These are phyloP conservation scores for Colletotrichum destructivum DNA, from an alignment of 2,329 filamentous ascomycete genomes.

Conservation along the genomic window DNA sequence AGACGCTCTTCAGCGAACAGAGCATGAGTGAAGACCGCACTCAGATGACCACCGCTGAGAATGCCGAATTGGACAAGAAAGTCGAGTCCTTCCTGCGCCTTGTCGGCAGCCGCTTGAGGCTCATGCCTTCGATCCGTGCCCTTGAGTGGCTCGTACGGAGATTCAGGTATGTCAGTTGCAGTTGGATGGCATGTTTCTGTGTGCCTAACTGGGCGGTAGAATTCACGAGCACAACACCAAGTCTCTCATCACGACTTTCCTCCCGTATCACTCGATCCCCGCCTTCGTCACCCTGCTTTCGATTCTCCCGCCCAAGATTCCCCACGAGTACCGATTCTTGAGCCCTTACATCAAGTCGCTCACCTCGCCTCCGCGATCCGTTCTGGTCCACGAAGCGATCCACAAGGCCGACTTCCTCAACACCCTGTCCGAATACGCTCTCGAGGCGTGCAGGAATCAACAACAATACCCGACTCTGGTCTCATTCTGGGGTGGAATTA, in stretches of 20 bases:
- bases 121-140: slow-evolving; percentile 91
- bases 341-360: slow-evolving; percentile 87
- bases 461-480: slow-evolving; percentile 84
- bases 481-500: slow-evolving; percentile 92
- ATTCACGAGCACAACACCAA: slow-evolving; percentile 93
- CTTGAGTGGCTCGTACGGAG: slow-evolving; percentile 95
- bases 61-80: slow-evolving; percentile 82
- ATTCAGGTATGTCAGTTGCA: slow-evolving; percentile 77
- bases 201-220: slow-evolving; percentile 60
- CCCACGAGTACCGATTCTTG: slow-evolving; percentile 85
- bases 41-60: slow-evolving; percentile 86
- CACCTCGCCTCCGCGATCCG: slow-evolving; percentile 82
- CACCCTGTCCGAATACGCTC: slow-evolving; percentile 82
- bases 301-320: slow-evolving; percentile 84
- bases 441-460: slow-evolving; percentile 79
- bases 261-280: slow-evolving; percentile 91
- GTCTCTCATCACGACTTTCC: slow-evolving; percentile 84
- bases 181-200: slow-evolving; percentile 33
- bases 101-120: slow-evolving; percentile 80
- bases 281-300: slow-evolving; percentile 89
- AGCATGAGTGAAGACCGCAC: slow-evolving; percentile 91
- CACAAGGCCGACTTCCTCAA: slow-evolving; percentile 84
- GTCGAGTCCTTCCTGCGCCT: slow-evolving; percentile 88
- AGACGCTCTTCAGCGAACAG: slow-evolving; percentile 92
- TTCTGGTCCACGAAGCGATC: slow-evolving; percentile 86